A percentile compares a stretch with the other conserved stretches of the same genome.
phyloP scores from a whole-genome alignment of 2,329 filamentous ascomycete genomes.

The Elsinoe perseae region DNA sequence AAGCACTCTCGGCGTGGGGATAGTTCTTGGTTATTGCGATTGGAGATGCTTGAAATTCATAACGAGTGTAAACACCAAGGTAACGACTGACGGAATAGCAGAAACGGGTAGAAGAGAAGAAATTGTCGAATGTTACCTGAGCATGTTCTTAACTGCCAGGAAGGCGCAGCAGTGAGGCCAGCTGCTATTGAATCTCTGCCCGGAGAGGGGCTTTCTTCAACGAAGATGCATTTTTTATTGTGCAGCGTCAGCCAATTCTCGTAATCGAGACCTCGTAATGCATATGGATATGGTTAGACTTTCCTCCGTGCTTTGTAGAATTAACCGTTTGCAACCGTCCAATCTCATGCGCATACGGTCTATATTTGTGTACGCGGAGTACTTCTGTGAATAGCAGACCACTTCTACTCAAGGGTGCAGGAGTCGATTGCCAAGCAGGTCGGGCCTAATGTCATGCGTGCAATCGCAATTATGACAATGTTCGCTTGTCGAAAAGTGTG shows the following conservation, averaged over 20 bases:
- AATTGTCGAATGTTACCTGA: not conserved
- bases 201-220: not conserved
- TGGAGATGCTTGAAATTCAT: not conserved
- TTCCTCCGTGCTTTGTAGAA: not conserved
- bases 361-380: not conserved
- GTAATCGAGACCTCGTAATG: not conserved
- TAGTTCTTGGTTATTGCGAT: not conserved
- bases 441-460: too few species aligned
- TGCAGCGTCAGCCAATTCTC: not conserved
- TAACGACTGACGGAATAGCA: not conserved
- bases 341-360: not conserved
- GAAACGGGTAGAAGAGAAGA: not conserved
- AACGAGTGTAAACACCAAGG: not conserved
- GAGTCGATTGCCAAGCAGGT: too few species aligned
- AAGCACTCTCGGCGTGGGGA: not conserved
- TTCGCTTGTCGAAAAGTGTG: too few species aligned
- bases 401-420: not conserved
- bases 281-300: not conserved
- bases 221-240: not conserved
- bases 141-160: not conserved
- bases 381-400: not conserved
- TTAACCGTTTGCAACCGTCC: not conserved
- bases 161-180: slow-evolving; percentile 1
- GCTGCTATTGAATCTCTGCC: not conserved
- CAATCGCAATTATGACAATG: too few species aligned